Evolutionary conservation across 352 stramenopile species (phyloP).

Genomic region (Globisporangium radiosum): DNA sequence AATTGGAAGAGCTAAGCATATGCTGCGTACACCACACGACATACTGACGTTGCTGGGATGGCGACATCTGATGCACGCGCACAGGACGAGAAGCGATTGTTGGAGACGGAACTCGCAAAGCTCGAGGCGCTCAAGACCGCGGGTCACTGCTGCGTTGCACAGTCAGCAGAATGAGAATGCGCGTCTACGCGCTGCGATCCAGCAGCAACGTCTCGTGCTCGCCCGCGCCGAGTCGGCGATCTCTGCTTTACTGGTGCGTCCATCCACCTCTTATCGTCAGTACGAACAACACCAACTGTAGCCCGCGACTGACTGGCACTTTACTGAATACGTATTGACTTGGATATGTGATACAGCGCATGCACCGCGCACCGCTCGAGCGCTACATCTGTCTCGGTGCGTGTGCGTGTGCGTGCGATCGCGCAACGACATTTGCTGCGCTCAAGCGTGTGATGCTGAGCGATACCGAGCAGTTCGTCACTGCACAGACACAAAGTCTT

Average conservation of each 20-base stretch:
- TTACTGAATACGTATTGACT: too few species aligned
- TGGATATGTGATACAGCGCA: neutral
- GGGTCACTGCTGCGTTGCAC: neutral
- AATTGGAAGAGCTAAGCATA: neutral
- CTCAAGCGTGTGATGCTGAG: conserved; percentile 2
- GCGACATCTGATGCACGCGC: neutral
- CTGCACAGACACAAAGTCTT: conserved; percentile 11
- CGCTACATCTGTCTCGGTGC: conserved; percentile 3
- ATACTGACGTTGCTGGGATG: neutral
- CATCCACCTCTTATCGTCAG: too few species aligned
- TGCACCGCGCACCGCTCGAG: neutral
- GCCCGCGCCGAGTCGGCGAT: neutral
- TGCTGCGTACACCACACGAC: neutral
- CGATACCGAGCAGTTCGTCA: conserved; percentile 5
- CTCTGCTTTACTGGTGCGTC: neutral
- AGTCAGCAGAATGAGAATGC: neutral
- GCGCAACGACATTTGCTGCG: neutral
- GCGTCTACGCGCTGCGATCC: neutral
- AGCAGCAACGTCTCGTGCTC: neutral
- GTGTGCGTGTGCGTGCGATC: neutral
- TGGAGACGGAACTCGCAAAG: neutral
- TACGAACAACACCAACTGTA: neutral
- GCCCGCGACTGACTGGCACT: neutral
- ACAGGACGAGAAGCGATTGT: neutral
- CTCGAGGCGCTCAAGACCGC: neutral